phyloP scores from a whole-genome alignment of 352 stramenopile species.

The Pythium angustatum region DNA sequence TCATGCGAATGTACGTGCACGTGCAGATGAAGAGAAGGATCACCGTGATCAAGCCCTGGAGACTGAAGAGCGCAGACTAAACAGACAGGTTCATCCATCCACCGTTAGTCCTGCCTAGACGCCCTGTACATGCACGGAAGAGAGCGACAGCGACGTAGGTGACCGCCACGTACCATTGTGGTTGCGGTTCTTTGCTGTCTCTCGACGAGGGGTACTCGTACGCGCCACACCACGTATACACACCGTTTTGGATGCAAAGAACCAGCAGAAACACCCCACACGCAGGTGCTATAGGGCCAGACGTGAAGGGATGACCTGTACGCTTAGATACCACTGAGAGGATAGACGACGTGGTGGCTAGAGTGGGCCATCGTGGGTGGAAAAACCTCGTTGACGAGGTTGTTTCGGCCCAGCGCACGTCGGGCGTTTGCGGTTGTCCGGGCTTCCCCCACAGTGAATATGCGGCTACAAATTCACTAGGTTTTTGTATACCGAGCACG shows the following conservation, averaged over 20 bases:
- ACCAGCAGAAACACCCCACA: slow-evolving; percentile 10
- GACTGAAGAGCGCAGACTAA: slow-evolving; percentile 96
- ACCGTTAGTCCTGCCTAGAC: background rate
- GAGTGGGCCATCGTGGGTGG: slow-evolving; percentile 9
- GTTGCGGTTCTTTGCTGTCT: background rate
- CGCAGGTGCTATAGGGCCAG: slow-evolving; percentile 27
- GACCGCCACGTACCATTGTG: slow-evolving; percentile 32
- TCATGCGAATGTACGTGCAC: slow-evolving; percentile 95
- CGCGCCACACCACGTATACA: slow-evolving; percentile 28
- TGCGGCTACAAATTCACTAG: slow-evolving; percentile 30
- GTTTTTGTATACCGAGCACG: slow-evolving; percentile 29
- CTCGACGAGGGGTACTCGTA: background rate
- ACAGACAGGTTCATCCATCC: background rate
- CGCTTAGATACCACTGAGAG: background rate
- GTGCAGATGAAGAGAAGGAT: slow-evolving; percentile 97
- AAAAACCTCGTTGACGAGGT: slow-evolving; percentile 28
- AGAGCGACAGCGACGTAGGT: background rate
- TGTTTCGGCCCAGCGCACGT: slow-evolving; percentile 16
- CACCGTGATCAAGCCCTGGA: slow-evolving; percentile 95
- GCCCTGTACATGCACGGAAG: background rate
- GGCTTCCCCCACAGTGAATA: slow-evolving; percentile 29
- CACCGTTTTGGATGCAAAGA: slow-evolving; percentile 28
- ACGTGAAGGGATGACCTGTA: slow-evolving; percentile 26
- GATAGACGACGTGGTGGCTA: slow-evolving; percentile 16
- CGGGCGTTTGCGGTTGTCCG: slow-evolving; percentile 25